Evolutionary conservation across 108 stramenopile genomes (phyloP).

Genomic region (Discostella pseudostelligera): DNA sequence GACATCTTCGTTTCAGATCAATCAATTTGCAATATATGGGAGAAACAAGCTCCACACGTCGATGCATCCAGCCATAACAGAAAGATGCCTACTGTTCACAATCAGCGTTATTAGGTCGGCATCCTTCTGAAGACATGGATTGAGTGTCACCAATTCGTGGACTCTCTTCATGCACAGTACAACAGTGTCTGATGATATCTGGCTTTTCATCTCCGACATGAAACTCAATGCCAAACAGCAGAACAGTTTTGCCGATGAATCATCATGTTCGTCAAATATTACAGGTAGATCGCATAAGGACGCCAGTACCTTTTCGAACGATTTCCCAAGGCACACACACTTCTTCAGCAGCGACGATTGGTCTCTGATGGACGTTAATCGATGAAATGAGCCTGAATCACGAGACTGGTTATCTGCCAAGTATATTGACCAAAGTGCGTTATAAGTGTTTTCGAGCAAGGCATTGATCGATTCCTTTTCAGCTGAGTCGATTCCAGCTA

Average conservation of each 20-base stretch:
- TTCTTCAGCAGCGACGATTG: constrained; percentile 24
- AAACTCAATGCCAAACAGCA: constrained; percentile 33
- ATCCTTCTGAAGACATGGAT: constrained; percentile 6
- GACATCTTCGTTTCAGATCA: too few species aligned
- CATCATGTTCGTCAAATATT: constrained; percentile 7
- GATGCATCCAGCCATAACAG: constrained; percentile 20
- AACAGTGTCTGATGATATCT: constrained; percentile 8
- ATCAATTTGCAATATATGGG: not conserved
- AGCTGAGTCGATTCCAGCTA: constrained; percentile 13
- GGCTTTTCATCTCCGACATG: constrained; percentile 11
- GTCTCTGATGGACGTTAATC: constrained; percentile 19
- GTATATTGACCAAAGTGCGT: constrained; percentile 42
- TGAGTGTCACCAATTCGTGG: constrained; percentile 23
- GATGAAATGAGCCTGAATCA: not conserved
- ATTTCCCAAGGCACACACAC: constrained; percentile 18
- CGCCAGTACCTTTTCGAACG: constrained; percentile 34
- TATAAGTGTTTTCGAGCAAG: constrained; percentile 26
- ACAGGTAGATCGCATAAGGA: constrained; percentile 34
- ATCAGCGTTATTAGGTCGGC: constrained; percentile 11
- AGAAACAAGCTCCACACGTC: constrained; percentile 18
- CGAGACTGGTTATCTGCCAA: constrained; percentile 19
- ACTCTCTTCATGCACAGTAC: constrained; percentile 20
- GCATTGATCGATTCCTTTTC: constrained; percentile 5
- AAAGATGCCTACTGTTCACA: constrained; percentile 17
- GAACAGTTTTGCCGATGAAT: constrained; percentile 19